Conservation (phyloP, 306 rosid species). For the Glycyrrhiza uralensis region DNA sequence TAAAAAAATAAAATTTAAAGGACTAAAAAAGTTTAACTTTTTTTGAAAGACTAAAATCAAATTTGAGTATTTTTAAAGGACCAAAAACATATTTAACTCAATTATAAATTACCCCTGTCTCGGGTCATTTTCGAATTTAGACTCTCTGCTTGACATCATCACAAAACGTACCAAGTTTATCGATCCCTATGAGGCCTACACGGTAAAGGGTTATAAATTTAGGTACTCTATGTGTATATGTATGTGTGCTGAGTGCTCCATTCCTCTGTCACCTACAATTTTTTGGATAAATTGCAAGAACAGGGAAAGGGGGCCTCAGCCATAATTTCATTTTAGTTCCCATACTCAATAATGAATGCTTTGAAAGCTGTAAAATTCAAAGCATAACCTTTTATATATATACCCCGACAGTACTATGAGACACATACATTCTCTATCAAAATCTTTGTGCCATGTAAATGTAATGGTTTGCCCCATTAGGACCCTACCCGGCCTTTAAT, state of each 20-base stretch:
- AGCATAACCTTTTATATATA: slow-evolving; percentile 18
- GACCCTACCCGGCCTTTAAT: slow-evolving; percentile 29
- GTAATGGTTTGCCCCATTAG: slow-evolving; percentile 12
- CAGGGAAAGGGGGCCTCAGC: slow-evolving; percentile 22
- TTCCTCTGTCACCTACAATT: neutral
- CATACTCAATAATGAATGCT: slow-evolving; percentile 24
- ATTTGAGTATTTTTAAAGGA: no score
- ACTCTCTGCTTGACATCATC: neutral
- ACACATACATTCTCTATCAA: slow-evolving; percentile 29
- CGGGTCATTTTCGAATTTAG: neutral
- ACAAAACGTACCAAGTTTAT: neutral
- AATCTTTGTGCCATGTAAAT: slow-evolving; percentile 10
- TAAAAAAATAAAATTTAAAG: no score
- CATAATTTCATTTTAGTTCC: slow-evolving; percentile 24
- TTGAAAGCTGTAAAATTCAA: slow-evolving; percentile 21
- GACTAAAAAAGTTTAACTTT: no score
- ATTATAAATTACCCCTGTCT: no score
- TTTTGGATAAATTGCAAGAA: slow-evolving; percentile 30
- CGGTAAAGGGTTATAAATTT: neutral
- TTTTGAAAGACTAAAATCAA: no score
- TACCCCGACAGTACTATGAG: slow-evolving; percentile 32
- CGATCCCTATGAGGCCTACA: slow-evolving; percentile 5
- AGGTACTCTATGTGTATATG: neutral
- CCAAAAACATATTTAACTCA: no score
- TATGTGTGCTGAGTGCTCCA: slow-evolving; percentile 5